Conservation (phyloP, 202 grass and related monocot genomes). For the Zoysia matrella region DNA sequence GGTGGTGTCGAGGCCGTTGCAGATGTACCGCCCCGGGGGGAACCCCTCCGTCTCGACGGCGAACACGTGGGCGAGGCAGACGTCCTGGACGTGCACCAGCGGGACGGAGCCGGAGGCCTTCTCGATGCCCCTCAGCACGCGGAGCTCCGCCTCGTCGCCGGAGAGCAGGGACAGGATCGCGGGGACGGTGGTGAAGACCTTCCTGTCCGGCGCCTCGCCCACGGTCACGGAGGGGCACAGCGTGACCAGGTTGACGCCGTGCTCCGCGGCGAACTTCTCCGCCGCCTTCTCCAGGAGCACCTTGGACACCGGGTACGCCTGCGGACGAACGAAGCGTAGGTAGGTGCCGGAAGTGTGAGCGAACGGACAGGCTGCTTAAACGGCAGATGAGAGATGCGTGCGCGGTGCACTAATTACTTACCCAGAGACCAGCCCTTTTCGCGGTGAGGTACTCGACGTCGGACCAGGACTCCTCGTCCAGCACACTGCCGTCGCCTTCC, state of each 20-base stretch:
- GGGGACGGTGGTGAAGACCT: slow-evolving; percentile 28
- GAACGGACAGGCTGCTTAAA: background rate
- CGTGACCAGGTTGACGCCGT: slow-evolving; percentile 57
- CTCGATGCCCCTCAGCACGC: slow-evolving; percentile 50
- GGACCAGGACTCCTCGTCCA: slow-evolving; percentile 79
- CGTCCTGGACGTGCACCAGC: slow-evolving; percentile 56
- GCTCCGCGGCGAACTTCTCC: slow-evolving; percentile 52
- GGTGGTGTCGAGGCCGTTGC: slow-evolving; percentile 50
- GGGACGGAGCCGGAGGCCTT: slow-evolving; percentile 35
- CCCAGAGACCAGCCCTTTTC: slow-evolving; percentile 60
- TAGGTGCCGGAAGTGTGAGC: background rate
- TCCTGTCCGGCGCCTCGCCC: slow-evolving; percentile 42
- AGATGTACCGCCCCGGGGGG: slow-evolving; percentile 61
- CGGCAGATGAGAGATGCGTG: too few relatives aligned
- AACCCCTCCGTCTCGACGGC: slow-evolving; percentile 47
- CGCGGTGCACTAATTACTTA: background rate
- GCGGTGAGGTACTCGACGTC: slow-evolving; percentile 57
- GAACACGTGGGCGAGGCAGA: slow-evolving; percentile 82
- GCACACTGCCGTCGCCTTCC: slow-evolving; percentile 52
- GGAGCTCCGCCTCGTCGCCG: slow-evolving; percentile 29
- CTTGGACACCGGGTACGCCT: slow-evolving; percentile 76
- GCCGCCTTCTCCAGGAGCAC: slow-evolving; percentile 71
- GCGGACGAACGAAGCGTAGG: background rate
- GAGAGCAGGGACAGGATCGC: slow-evolving; percentile 59
- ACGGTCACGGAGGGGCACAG: slow-evolving; percentile 53